Evolutionary conservation across 2,329 filamentous ascomycete species (phyloP).

Genomic region (Sporothrix variecibatus): DNA sequence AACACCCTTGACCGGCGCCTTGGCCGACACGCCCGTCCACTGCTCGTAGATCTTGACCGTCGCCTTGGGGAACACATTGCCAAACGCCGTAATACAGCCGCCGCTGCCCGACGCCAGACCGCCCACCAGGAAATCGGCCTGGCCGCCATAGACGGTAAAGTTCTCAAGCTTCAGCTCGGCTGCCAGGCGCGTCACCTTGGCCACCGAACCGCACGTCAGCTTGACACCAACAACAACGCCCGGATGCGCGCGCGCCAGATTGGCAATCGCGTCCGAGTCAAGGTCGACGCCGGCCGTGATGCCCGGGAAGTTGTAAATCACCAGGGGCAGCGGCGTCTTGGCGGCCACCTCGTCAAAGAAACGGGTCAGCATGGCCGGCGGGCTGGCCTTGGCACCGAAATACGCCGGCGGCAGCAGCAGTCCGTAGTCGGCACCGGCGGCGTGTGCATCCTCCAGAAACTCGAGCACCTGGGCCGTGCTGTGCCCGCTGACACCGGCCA

Average conservation of each 20-base stretch:
- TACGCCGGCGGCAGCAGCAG: constrained; percentile 65
- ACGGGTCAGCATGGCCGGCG: constrained; percentile 55
- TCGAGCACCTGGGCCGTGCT: constrained; percentile 65
- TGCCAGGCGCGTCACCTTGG: constrained; percentile 66
- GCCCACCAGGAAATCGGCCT: constrained; percentile 69
- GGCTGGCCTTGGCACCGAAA: constrained; percentile 62
- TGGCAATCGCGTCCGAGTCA: constrained; percentile 62
- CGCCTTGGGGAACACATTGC: constrained; percentile 61
- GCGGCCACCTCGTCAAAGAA: constrained; percentile 62
- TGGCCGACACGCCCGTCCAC: constrained; percentile 43
- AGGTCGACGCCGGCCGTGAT: constrained; percentile 70
- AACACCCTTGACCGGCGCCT: neutral
- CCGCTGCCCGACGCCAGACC: constrained; percentile 59
- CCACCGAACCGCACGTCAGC: constrained; percentile 70
- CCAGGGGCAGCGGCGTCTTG: constrained; percentile 56
- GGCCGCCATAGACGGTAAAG: constrained; percentile 71
- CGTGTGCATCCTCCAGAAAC: constrained; percentile 58
- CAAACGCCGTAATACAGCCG: constrained; percentile 64
- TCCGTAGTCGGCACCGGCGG: constrained; percentile 62
- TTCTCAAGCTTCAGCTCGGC: constrained; percentile 52
- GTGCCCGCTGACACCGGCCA: constrained; percentile 65
- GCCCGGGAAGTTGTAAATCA: constrained; percentile 69
- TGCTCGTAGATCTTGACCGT: constrained; percentile 61
- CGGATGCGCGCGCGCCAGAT: constrained; percentile 45
- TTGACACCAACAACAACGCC: constrained; percentile 32